Conservation (phyloP, 371 early-diverging fungal species). For the Circinella minor region DNA sequence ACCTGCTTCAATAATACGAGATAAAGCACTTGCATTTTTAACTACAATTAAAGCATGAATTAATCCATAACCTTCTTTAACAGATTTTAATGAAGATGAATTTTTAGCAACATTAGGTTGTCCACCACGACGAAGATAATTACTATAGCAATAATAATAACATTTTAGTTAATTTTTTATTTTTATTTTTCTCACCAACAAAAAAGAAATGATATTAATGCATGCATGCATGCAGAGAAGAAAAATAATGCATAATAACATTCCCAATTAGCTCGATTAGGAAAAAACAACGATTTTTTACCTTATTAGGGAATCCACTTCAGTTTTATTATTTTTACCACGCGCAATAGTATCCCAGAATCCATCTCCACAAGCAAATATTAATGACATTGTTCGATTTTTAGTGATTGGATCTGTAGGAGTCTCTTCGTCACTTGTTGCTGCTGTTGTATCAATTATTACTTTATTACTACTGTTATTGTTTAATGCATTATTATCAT, state of each 20-base stretch:
- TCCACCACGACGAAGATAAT: slow-evolving; percentile 50
- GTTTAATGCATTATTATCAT: too few species aligned
- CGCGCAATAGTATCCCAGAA: slow-evolving; percentile 49
- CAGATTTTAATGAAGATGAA: slow-evolving; percentile 33
- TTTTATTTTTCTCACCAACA: too few species aligned
- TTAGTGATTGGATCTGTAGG: not conserved
- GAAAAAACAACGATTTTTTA: slow-evolving; percentile 15
- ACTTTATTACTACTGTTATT: not conserved
- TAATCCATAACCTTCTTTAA: slow-evolving; percentile 50
- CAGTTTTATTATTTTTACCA: slow-evolving; percentile 32
- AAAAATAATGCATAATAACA: not conserved
- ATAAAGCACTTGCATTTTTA: slow-evolving; percentile 34
- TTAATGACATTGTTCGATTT: slow-evolving; percentile 15
- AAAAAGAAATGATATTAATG: too few species aligned
- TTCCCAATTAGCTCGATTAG: not conserved
- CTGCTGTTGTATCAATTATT: not conserved
- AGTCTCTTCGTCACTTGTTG: not conserved
- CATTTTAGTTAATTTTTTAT: too few species aligned
- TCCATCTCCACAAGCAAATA: slow-evolving; percentile 44
- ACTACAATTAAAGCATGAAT: slow-evolving; percentile 44
- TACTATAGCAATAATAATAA: slow-evolving; percentile 21
- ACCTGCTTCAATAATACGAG: slow-evolving; percentile 37
- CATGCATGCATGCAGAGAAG: not conserved
- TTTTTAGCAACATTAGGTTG: slow-evolving; percentile 51
- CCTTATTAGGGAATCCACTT: slow-evolving; percentile 37